Conservation (phyloP, 2,329 filamentous ascomycete genomes). For the Aureobasidium sp. region DNA sequence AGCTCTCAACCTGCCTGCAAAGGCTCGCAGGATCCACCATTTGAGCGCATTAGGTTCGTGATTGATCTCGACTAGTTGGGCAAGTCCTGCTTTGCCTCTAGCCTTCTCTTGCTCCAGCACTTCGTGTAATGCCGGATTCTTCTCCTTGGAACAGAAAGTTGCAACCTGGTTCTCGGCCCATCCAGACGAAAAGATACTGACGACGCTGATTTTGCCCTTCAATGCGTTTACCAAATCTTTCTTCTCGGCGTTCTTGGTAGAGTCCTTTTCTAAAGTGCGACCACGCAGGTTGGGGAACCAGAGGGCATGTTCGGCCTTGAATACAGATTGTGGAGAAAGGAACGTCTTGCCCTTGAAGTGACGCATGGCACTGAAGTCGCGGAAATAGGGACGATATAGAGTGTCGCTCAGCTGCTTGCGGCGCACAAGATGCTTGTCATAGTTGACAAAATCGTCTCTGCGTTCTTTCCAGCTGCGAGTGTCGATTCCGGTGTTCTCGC, state of each 20-base stretch:
- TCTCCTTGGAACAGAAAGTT: slow-evolving; percentile 59
- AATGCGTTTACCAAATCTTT: slow-evolving; percentile 70
- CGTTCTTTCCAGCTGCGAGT: slow-evolving; percentile 59
- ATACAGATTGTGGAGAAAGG: slow-evolving; percentile 73
- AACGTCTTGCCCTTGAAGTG: slow-evolving; percentile 87
- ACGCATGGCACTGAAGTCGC: slow-evolving; percentile 84
- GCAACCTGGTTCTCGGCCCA: slow-evolving; percentile 81
- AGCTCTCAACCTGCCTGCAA: slow-evolving; percentile 45
- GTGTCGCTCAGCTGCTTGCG: slow-evolving; percentile 69
- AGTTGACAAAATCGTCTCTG: slow-evolving; percentile 74
- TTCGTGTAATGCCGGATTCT: slow-evolving; percentile 64
- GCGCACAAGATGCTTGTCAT: slow-evolving; percentile 72
- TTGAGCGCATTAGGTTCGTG: slow-evolving; percentile 72
- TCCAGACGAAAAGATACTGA: slow-evolving; percentile 71
- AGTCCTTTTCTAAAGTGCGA: slow-evolving; percentile 65
- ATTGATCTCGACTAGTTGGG: slow-evolving; percentile 81
- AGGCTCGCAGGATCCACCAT: slow-evolving; percentile 49
- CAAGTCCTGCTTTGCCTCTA: slow-evolving; percentile 29
- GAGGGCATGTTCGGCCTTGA: slow-evolving; percentile 72
- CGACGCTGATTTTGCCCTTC: slow-evolving; percentile 65
- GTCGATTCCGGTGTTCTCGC: slow-evolving; percentile 78
- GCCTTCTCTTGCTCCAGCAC: slow-evolving; percentile 49
- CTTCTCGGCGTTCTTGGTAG: slow-evolving; percentile 56
- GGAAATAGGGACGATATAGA: slow-evolving; percentile 84
- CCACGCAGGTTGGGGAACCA: slow-evolving; percentile 93